Evolutionary conservation across 1,284 basidiomycete genomes (phyloP), one percentile per base, ranked within the genome.

Genomic region (Singerocomus inundabilis): DNA sequence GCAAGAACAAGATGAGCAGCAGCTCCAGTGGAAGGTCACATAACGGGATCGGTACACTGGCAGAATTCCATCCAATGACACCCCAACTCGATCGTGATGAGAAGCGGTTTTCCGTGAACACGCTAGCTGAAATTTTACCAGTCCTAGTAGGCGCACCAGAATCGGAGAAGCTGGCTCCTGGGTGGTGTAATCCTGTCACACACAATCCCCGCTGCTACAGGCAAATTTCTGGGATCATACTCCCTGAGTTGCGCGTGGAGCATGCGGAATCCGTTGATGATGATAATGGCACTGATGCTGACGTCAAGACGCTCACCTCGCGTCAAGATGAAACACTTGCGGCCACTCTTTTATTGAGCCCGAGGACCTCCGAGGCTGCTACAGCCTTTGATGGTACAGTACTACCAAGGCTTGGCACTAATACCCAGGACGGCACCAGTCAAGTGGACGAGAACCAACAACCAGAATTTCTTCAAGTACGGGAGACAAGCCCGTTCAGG

Each of bases 401-500:
- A 13, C 25, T 2, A 11, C 38, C 58, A 4, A 51, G 47, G 26
- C 28, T 25, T 31, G 36, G 32, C n/a, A 33, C 31, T 26, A 36
- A 44, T 4, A 26, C 24, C 25, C 50, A 24, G n/a, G 47, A 50
- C 15, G 13, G 37, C 10, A 18, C 39, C 7, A n/a, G 39, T 18
- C 44, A 30, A 18, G 31, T 42, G 13, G 40, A 26, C n/a, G 39
- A 41, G 38, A 59, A 55, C 35, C 57, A 51, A 11, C 55, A 54
- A 25, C 33, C 37, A 6, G 48, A 46, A 0, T 62, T 68, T 38
- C 63, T 75, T 41, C 60, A 64, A 41, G 63, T 76, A 28, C 65
- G 70, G 36, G 58, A 67, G 40, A 66, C 64, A 18, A 79, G 76
- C 59, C 74, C 78, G 9, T 79, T 80, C 55, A 64, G 61, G 42